These are phyloP conservation scores for Oxyria digyna DNA, from an alignment of 148 eudicot genomes.

Conservation along the genomic window DNA sequence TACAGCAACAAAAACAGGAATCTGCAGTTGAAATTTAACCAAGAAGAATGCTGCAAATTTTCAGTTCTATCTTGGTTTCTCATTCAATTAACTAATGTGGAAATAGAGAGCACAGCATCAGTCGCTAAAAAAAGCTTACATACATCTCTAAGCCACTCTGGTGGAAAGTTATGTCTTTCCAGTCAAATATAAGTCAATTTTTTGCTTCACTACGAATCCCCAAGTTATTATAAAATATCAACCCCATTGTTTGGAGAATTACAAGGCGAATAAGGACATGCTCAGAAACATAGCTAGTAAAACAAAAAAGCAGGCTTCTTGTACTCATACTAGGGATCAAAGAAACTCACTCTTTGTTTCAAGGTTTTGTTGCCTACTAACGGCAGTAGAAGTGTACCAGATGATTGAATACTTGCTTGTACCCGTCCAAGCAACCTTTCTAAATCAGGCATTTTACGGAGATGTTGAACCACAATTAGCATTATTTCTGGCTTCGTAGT, in stretches of 20 bases:
- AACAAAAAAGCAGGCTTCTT: not conserved
- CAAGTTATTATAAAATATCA: not conserved
- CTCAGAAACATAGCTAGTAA: not conserved
- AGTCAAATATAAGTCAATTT: not conserved
- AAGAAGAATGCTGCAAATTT: not conserved
- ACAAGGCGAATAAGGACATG: not conserved
- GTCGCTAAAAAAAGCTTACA: not conserved
- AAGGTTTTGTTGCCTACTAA: conserved; percentile 66
- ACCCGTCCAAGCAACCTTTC: conserved; percentile 89
- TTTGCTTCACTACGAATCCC: not conserved
- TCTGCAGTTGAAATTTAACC: not conserved
- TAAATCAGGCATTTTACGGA: conserved; percentile 82
- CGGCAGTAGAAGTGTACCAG: conserved; percentile 58
- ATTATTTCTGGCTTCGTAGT: conserved; percentile 41
- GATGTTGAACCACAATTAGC: conserved; percentile 45
- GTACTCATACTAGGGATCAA: not conserved
- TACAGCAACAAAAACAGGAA: not conserved
- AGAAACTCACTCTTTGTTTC: conserved; percentile 72
- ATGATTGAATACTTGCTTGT: conserved; percentile 61
- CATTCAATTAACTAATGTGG: not conserved
- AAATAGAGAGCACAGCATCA: not conserved
- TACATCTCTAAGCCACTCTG: not conserved
- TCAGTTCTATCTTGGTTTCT: not conserved
- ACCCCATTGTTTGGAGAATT: not conserved
- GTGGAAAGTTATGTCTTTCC: not conserved